Evolutionary conservation across 2,329 filamentous ascomycete species (phyloP).

Genomic region (Cercospora sp.): DNA sequence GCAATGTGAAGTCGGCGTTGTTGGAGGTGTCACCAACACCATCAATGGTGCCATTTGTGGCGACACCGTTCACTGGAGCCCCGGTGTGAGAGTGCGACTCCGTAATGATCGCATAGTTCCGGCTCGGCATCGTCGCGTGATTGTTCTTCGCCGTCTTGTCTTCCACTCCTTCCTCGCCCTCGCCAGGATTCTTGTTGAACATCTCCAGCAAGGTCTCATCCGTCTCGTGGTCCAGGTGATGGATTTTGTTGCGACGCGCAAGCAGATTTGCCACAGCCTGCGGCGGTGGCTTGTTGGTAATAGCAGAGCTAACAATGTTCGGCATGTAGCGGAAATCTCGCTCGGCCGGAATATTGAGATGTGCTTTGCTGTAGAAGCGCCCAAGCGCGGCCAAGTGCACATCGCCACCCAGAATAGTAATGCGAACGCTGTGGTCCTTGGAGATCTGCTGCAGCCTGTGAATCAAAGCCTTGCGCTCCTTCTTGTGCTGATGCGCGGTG

Average conservation of each 20-base stretch:
- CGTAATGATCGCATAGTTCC: conserved; percentile 65
- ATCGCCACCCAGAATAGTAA: conserved; percentile 64
- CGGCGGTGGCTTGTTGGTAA: conserved; percentile 68
- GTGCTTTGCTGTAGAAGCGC: conserved; percentile 64
- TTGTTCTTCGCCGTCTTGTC: conserved; percentile 71
- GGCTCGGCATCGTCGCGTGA: conserved; percentile 76
- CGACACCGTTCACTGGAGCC: conserved; percentile 31
- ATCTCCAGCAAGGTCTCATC: conserved; percentile 65
- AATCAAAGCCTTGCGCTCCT: conserved; percentile 74
- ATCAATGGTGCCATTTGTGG: conserved; percentile 26
- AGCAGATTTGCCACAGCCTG: conserved; percentile 65
- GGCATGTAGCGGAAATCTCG: conserved; percentile 64
- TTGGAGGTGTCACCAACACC: conserved; percentile 21
- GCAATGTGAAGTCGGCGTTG: conserved; percentile 44
- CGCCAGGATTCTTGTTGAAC: conserved; percentile 60
- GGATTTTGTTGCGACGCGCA: conserved; percentile 64
- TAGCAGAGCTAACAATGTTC: conserved; percentile 64
- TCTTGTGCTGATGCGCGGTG: conserved; percentile 87
- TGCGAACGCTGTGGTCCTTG: conserved; percentile 56
- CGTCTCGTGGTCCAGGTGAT: conserved; percentile 62
- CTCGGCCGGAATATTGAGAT: conserved; percentile 57
- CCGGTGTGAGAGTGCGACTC: conserved; percentile 46
- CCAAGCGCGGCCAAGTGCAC: conserved; percentile 64
- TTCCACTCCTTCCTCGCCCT: conserved; percentile 44
- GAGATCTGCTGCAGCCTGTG: conserved; percentile 62